Percentiles rank a stretch among this genome's conserved stretches.
Evolutionary conservation across 495 filamentous ascomycete species (phyloP).

Genomic region (Aspergillus leporis): DNA sequence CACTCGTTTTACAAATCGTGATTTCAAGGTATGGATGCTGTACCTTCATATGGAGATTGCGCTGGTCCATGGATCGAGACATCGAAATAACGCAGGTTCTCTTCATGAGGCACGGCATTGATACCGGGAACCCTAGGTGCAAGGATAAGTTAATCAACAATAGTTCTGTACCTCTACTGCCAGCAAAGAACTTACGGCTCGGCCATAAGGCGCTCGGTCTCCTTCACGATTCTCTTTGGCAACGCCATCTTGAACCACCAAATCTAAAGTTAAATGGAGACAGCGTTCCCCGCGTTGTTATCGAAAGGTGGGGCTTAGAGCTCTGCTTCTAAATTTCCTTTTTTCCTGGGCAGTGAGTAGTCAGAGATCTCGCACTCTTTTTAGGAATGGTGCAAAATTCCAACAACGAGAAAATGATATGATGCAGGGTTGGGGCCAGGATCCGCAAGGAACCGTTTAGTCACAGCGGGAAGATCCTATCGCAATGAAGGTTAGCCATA

Average conservation of each 20-base stretch:
- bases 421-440: neutral
- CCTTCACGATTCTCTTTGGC: conserved; percentile 96
- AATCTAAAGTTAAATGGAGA: conserved; percentile 4
- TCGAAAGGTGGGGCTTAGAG: conserved; percentile 12
- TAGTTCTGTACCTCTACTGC: neutral
- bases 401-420: neutral
- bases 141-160: conserved; percentile 10
- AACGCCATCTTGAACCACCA: conserved; percentile 58
- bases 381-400: neutral
- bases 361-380: neutral
- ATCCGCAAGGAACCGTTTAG: conserved; percentile 1
- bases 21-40: neutral
- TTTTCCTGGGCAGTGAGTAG: neutral
- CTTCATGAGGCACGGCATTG: conserved; percentile 95
- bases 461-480: neutral
- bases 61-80: conserved; percentile 94
- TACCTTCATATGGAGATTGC: conserved; percentile 91
- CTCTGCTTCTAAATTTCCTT: neutral
- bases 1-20: neutral
- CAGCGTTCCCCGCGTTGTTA: conserved; percentile 8
- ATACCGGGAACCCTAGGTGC: conserved; percentile 83
- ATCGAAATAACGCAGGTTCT: conserved; percentile 97
- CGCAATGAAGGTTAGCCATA: neutral
- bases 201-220: conserved; percentile 94
- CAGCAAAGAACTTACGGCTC: conserved; percentile 71